Base-by-base conservation (phyloP, 2,329 filamentous ascomycete genomes). In the Scedosporium boydii region DNA sequence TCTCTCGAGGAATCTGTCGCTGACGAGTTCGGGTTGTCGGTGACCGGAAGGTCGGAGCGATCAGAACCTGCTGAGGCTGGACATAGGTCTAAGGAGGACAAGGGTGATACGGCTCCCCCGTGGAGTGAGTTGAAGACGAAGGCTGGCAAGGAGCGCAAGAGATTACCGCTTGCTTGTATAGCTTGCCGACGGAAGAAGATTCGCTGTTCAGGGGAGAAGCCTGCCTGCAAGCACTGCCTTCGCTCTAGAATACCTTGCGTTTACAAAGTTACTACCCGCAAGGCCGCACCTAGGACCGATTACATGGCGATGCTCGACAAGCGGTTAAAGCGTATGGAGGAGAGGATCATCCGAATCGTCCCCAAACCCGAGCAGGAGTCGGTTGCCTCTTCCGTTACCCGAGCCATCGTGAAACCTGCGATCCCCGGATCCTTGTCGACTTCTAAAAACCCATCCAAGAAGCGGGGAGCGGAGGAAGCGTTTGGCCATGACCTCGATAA, bases 261-360 rank as follows among this genome's bases (percentile, higher is more conserved):
- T 4, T 99, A 98, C 81, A 98, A 98, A 71, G 91, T 96, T 64
- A 98, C 93, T 0, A 92, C 93, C 3, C 84, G 95, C 64, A 98
- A 98, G 74, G 92, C 93, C 1, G 92, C 93, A 3, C 95, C 95
- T 2, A 84, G 95, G 60, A 98, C 95, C 18, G 95, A 98, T 75
- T 98, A 98, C 75, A 98, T 98, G 95, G 92, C 93, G 51, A 98
- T 98, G 92, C 78, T 98, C 69, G 95, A 98, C 76, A 97, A 96
- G 76, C 85, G 95, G 61, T 75, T 98, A 67, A 97, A 96, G 78
- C 83, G 93, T 63, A 98, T 98, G 95, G 95, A 99, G 75, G 93
- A 98, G 70, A 88, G 93, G 63, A 95, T 98, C 65, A 96, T 98
- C 76, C 96, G 96, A 73, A 88, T 93, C 63, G 89, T 98, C 29